A percentile compares a stretch with the other conserved stretches of the same genome.
Conservation (phyloP, 2,329 filamentous ascomycete genomes). For the Aaosphaeria arxii region DNA sequence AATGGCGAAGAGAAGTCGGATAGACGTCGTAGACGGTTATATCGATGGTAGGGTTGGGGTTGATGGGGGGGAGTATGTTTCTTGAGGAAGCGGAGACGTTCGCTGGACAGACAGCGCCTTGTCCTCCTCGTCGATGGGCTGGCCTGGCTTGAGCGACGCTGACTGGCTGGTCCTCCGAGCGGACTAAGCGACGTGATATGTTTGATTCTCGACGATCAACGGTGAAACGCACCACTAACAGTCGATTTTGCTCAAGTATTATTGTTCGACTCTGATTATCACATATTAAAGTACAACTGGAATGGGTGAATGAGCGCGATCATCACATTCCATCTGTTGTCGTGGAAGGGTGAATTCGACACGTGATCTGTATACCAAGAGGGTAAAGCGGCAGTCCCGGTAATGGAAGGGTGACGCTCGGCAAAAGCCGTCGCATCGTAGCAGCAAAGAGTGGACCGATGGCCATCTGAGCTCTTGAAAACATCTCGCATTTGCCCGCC, state of each 20-base stretch:
- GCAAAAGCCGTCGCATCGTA: background rate
- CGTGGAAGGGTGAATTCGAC: background rate
- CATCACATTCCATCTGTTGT: background rate
- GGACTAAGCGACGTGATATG: conserved; percentile 19
- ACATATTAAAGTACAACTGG: background rate
- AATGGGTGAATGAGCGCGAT: background rate
- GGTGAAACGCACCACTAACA: background rate
- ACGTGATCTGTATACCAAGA: background rate
- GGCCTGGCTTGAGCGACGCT: conserved; percentile 10
- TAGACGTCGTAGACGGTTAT: conserved; percentile 11
- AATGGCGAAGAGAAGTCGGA: conserved; percentile 8
- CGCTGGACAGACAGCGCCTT: conserved; percentile 16
- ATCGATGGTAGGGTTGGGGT: conserved; percentile 16
- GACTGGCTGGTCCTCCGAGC: conserved; percentile 16
- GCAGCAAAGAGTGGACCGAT: background rate
- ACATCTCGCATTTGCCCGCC: conserved; percentile 12
- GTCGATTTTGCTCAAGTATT: no score
- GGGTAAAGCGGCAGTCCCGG: background rate
- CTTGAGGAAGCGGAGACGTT: conserved; percentile 19
- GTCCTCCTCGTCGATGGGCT: conserved; percentile 16
- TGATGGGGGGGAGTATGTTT: conserved; percentile 14
- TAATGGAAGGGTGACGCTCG: background rate
- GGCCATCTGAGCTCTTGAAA: background rate
- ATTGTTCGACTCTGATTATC: no score
- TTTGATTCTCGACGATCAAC: conserved; percentile 1